Conservation (phyloP, 192 early-diverging fungal genomes). For the Coemansia sp. region DNA sequence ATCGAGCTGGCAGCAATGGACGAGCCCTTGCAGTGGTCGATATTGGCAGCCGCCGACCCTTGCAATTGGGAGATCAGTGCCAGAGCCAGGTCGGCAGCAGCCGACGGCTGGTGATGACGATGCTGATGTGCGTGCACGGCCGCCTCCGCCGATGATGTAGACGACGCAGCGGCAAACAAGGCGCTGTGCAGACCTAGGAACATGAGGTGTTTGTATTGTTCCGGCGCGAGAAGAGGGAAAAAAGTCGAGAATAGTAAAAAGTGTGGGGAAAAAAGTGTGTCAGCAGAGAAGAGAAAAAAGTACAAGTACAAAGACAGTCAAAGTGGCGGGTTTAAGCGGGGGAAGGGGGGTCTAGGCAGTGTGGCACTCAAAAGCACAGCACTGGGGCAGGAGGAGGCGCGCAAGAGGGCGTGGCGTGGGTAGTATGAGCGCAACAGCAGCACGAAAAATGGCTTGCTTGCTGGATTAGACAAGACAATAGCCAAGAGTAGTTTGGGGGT, state of each 20-base stretch:
- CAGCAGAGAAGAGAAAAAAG: neutral
- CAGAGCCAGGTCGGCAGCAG: constrained; percentile 36
- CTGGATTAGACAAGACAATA: constrained; percentile 1
- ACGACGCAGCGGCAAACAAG: constrained; percentile 34
- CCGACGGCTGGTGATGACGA: constrained; percentile 7
- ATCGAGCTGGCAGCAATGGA: constrained; percentile 12
- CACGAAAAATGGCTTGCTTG: neutral
- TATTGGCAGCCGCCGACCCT: constrained; percentile 8
- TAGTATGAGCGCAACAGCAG: neutral
- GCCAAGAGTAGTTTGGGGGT: neutral
- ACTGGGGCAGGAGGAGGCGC: neutral
- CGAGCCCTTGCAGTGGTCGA: constrained; percentile 1
- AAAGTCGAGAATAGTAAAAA: neutral
- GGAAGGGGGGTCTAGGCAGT: neutral
- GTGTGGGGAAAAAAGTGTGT: neutral
- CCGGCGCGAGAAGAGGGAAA: neutral
- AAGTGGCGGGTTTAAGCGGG: neutral
- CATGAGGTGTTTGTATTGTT: constrained; percentile 10
- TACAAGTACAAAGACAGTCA: constrained; percentile 6
- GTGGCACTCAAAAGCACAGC: constrained; percentile 4
- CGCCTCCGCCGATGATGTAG: constrained; percentile 5
- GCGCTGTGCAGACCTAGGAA: constrained; percentile 52
- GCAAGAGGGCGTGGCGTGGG: constrained; percentile 2
- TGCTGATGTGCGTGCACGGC: constrained; percentile 18
- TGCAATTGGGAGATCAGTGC: constrained; percentile 43